phyloP scores from a whole-genome alignment of 2,329 filamentous ascomycete species.

The Colletotrichum abscissum region DNA sequence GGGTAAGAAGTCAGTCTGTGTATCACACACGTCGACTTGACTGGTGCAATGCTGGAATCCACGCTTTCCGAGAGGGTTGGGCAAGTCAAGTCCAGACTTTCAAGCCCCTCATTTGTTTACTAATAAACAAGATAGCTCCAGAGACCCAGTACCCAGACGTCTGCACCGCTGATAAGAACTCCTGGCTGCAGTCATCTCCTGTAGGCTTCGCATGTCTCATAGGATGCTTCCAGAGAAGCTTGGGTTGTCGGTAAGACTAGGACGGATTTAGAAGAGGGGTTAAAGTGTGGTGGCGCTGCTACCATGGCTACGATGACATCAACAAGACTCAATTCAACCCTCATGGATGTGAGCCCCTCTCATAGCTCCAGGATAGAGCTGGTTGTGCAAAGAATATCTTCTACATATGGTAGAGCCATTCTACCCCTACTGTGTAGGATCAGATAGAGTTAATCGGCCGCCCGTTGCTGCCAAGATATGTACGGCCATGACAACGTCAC shows the following conservation, averaged over 20 bases:
- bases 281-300: neutral
- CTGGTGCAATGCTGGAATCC: neutral
- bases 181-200: neutral
- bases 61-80: neutral
- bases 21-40: neutral
- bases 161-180: neutral
- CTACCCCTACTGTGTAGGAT: neutral
- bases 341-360: neutral
- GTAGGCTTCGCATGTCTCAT: neutral
- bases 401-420: neutral
- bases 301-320: constrained; percentile 18
- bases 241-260: neutral
- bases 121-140: neutral
- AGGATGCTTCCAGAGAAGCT: neutral
- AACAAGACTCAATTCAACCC: neutral
- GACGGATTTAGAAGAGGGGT: neutral
- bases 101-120: neutral
- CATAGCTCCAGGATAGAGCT: neutral
- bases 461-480: neutral
- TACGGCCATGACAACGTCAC: neutral
- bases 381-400: neutral
- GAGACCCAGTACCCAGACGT: too few relatives aligned
- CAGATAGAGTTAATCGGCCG: neutral
- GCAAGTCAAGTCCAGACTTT: neutral
- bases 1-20: neutral